Percentiles rank a stretch among this genome's conserved stretches.
These are phyloP conservation scores for Acanthamoeba lugdunensis DNA, from an alignment of 208 protist species.

Conservation along the genomic window DNA sequence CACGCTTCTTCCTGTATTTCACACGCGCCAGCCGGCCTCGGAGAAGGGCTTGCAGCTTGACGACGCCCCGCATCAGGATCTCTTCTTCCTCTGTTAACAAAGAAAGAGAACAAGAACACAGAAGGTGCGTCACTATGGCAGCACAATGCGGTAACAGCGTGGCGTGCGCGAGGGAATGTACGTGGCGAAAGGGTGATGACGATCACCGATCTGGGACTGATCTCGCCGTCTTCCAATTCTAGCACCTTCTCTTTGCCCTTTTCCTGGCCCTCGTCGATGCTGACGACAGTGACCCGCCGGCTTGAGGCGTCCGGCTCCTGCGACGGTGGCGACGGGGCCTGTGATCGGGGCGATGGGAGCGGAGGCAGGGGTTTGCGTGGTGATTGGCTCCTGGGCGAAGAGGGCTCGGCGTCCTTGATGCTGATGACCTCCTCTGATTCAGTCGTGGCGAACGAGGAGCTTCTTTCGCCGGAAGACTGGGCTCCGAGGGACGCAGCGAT, in stretches of 20 bases:
- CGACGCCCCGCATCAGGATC: neutral
- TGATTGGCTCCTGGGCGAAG: neutral
- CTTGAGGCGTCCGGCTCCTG: neutral
- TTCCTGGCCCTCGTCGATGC: neutral
- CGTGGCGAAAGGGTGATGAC: constrained; percentile 3
- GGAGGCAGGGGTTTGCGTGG: neutral
- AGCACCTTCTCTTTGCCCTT: constrained; percentile 23
- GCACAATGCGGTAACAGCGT: neutral
- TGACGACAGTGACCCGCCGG: neutral
- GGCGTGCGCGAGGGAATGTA: neutral
- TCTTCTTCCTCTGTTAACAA: constrained; percentile 16
- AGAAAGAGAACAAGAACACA: neutral
- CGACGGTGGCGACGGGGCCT: constrained; percentile 3
- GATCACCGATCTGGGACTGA: neutral
- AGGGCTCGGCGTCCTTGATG: neutral
- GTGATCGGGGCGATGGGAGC: neutral
- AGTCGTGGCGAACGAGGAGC: neutral
- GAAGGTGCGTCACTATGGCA: neutral
- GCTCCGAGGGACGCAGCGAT: neutral
- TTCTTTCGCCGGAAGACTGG: neutral
- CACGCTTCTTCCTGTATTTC: constrained; percentile 14
- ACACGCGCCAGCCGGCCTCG: neutral
- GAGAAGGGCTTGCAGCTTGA: constrained; percentile 16
- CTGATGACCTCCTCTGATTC: neutral
- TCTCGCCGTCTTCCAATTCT: neutral